Percentiles rank a stretch among this genome's conserved stretches.
These are phyloP conservation scores for Diutina sp. DNA, from an alignment of 1,139 yeast species.

Conservation along the genomic window DNA sequence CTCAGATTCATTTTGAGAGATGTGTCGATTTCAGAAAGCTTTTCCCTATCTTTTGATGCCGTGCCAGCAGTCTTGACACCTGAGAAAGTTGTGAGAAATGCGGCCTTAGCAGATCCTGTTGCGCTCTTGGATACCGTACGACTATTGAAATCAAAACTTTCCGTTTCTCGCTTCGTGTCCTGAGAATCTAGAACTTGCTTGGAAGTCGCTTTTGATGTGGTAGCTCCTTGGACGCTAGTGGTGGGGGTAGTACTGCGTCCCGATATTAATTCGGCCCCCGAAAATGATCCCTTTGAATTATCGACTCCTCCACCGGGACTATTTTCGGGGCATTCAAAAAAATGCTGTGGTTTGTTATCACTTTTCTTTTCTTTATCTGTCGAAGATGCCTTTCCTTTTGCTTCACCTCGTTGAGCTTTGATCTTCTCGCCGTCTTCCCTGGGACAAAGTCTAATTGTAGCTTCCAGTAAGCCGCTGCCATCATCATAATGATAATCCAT, in stretches of 20 bases:
- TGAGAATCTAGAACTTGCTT: background rate
- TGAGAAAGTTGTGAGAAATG: background rate
- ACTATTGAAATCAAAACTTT: no score
- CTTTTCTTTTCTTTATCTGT: background rate
- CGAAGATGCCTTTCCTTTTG: background rate
- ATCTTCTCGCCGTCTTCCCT: background rate
- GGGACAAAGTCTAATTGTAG: background rate
- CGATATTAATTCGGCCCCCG: background rate
- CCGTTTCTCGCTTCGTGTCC: background rate
- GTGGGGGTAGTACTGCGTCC: background rate
- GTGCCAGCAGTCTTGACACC: background rate
- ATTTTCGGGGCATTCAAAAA: slow-evolving; percentile 1
- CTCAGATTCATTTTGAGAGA: background rate
- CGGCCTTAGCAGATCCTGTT: background rate
- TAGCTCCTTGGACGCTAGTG: background rate
- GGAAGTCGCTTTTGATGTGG: background rate
- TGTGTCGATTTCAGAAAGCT: background rate
- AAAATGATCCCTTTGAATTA: background rate
- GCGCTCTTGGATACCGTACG: background rate
- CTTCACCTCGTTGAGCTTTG: background rate
- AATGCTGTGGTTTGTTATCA: background rate
- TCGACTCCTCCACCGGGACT: background rate
- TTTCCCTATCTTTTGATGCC: background rate
- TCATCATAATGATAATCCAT: background rate
- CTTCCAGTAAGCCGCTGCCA: background rate